Percentiles rank a stretch among this genome's conserved stretches.
Evolutionary conservation across 257 asterid genomes (phyloP).

Genomic region (Rubia yunnanensis): DNA sequence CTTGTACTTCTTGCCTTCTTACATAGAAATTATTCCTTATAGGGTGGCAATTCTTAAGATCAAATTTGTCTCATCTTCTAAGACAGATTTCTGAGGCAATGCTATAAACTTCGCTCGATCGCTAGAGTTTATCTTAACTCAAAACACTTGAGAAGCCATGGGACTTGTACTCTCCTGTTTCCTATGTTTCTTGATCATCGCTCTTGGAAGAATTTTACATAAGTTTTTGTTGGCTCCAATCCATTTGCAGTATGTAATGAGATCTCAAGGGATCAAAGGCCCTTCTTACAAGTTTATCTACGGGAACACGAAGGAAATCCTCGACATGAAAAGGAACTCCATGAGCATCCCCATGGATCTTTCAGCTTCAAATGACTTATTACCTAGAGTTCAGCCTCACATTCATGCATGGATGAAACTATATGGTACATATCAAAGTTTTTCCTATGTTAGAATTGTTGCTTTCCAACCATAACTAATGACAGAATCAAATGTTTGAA

Average conservation of each 20-base stretch:
- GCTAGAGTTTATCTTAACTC: not conserved
- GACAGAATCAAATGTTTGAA: not conserved
- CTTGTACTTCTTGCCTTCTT: too few species aligned
- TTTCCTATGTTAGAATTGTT: not conserved
- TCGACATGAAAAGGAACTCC: constrained; percentile 21
- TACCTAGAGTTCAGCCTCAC: constrained; percentile 46
- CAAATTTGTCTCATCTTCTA: not conserved
- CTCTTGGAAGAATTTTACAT: constrained; percentile 9
- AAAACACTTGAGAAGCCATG: constrained; percentile 1
- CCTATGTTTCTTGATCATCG: constrained; percentile 3
- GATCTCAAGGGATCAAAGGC: constrained; percentile 43
- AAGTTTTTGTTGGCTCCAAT: constrained; percentile 41
- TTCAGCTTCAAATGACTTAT: constrained; percentile 33
- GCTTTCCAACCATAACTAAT: not conserved
- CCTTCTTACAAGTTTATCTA: constrained; percentile 42
- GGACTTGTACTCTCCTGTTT: constrained; percentile 7
- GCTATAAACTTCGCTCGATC: not conserved
- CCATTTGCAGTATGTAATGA: constrained; percentile 18
- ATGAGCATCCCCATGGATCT: constrained; percentile 24
- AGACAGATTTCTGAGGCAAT: not conserved
- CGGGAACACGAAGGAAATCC: constrained; percentile 41
- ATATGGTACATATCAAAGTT: constrained; percentile 28
- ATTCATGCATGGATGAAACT: constrained; percentile 35
- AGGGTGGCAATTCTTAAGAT: not conserved
- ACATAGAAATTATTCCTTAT: not conserved